Evolutionary conservation across 2,329 filamentous ascomycete genomes (phyloP).

Genomic region (Sporothrix globosa): DNA sequence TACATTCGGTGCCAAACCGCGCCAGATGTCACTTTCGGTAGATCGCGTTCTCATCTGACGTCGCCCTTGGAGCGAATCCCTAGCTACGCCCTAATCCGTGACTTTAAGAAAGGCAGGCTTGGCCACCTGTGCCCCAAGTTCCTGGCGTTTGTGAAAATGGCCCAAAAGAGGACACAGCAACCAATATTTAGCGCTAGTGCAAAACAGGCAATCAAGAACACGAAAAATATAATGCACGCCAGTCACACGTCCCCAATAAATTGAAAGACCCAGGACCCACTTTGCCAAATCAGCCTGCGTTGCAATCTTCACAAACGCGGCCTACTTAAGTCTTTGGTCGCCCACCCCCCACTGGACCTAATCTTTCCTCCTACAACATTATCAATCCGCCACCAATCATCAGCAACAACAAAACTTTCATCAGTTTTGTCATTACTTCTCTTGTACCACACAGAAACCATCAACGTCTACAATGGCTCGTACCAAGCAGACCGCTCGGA

Average conservation of each 20-base stretch:
- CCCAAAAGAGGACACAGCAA: neutral
- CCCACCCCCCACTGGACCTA: constrained; percentile 49
- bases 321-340: constrained; percentile 47
- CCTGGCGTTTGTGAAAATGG: neutral
- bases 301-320: constrained; percentile 37
- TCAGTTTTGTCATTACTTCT: constrained; percentile 31
- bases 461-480: constrained; percentile 59
- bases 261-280: neutral
- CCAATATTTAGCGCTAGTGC: constrained; percentile 1
- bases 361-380: constrained; percentile 46
- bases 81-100: no score
- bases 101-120: no score
- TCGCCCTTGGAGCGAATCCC: no score
- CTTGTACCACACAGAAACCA: constrained; percentile 19
- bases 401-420: constrained; percentile 39
- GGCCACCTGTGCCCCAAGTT: no score
- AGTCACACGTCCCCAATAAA: constrained; percentile 22
- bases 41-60: no score
- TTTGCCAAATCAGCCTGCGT: constrained; percentile 45
- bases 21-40: no score
- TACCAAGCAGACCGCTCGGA: constrained; percentile 69
- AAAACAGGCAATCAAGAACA: constrained; percentile 18
- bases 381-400: constrained; percentile 42
- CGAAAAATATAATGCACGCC: constrained; percentile 21
- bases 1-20: no score